Conservation (phyloP, 2,329 filamentous ascomycete species). For the Geoglossum cookeanum region DNA sequence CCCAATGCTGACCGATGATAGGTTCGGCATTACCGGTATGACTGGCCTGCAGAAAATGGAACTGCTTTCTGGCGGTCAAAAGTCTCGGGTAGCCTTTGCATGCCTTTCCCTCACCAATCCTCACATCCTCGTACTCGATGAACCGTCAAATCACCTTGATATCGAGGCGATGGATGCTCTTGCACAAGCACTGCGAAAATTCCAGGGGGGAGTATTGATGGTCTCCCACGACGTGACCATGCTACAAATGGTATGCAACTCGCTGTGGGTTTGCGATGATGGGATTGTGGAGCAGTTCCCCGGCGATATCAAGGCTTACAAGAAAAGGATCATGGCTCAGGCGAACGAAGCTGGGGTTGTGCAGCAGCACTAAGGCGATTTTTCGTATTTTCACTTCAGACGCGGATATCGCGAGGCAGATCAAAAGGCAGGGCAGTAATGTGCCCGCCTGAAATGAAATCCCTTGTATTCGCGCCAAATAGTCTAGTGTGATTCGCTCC, state of each 20-base stretch:
- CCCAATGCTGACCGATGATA: conserved; percentile 8
- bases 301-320: conserved; percentile 89
- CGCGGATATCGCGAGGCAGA: not conserved
- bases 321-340: conserved; percentile 85
- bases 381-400: not conserved
- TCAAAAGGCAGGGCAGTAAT: not conserved
- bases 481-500: not conserved
- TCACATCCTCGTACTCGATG: conserved; percentile 93
- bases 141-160: conserved; percentile 96
- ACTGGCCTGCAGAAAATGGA: conserved; percentile 94
- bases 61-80: conserved; percentile 86
- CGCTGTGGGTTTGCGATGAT: conserved; percentile 88
- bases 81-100: conserved; percentile 96
- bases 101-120: conserved; percentile 85
- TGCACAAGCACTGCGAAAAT: conserved; percentile 61
- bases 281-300: conserved; percentile 92
- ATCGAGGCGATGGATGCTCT: conserved; percentile 98
- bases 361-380: conserved; percentile 30
- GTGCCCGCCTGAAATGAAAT: not conserved
- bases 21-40: conserved; percentile 66
- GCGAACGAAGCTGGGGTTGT: conserved; percentile 79
- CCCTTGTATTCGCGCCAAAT: not conserved
- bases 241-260: conserved; percentile 88
- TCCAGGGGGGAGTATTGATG: conserved; percentile 93
- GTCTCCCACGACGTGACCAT: conserved; percentile 98